A percentile compares a stretch with the other conserved stretches of the same genome.
phyloP scores from a whole-genome alignment of 2,329 filamentous ascomycete species.

The Phialophora macrospora region DNA sequence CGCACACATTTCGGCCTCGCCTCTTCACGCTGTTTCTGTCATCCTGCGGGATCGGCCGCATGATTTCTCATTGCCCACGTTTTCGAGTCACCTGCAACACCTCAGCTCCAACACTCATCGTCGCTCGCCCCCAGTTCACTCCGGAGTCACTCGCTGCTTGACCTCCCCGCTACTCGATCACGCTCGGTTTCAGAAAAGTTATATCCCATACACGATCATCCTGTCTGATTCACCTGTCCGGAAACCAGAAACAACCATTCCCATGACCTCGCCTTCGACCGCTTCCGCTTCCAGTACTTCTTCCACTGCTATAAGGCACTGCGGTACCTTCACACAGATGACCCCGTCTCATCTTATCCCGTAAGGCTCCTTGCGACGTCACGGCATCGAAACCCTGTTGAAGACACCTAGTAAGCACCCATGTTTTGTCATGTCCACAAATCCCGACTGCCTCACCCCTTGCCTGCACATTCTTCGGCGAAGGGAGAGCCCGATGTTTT shows the following conservation, averaged over 20 bases:
- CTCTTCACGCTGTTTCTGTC: conserved; percentile 27
- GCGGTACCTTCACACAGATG: conserved; percentile 8
- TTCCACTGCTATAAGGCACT: conserved; percentile 10
- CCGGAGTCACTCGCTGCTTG: background rate
- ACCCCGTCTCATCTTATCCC: background rate
- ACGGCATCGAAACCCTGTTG: background rate
- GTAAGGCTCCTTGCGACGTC: background rate
- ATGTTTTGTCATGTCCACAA: background rate
- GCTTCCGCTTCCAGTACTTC: background rate
- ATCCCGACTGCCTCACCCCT: background rate
- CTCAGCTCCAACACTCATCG: background rate
- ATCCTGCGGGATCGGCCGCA: conserved; percentile 33
- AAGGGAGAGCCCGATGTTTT: background rate
- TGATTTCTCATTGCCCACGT: conserved; percentile 39
- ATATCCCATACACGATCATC: background rate
- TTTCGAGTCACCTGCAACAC: conserved; percentile 35
- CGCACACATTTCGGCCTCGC: conserved; percentile 2
- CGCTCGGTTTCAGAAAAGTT: background rate
- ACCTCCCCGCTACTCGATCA: background rate
- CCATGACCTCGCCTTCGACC: background rate
- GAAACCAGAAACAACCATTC: conserved; percentile 4
- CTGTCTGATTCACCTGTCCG: conserved; percentile 16
- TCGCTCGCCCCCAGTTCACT: background rate
- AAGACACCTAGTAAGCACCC: background rate
- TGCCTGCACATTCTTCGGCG: background rate